phyloP scores from a whole-genome alignment of 2,329 filamentous ascomycete species.

The Fonsecaea nubica region DNA sequence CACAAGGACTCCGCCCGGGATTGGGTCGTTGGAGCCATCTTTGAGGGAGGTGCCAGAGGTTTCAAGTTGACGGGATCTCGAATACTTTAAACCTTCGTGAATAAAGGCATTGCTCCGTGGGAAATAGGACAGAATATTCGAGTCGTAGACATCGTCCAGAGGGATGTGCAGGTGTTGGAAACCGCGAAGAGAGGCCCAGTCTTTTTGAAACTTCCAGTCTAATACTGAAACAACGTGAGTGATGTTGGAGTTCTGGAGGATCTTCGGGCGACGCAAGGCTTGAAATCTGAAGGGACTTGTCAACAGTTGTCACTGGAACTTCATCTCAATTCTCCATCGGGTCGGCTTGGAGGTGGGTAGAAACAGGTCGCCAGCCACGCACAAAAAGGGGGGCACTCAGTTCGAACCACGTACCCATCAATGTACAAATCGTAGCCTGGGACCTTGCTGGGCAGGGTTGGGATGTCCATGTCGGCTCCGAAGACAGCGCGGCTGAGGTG shows the following conservation, averaged over 20 bases:
- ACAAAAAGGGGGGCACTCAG: background rate
- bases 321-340: background rate
- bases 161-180: conserved; percentile 80
- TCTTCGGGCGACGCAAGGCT: conserved; percentile 73
- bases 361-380: background rate
- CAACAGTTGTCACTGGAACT: conserved; percentile 22
- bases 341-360: background rate
- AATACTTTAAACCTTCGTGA: conserved; percentile 68
- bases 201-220: conserved; percentile 63
- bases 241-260: conserved; percentile 75
- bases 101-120: conserved; percentile 82
- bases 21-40: conserved; percentile 14
- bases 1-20: conserved; percentile 64
- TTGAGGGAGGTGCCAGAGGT: conserved; percentile 1
- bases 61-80: conserved; percentile 8
- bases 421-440: conserved; percentile 76
- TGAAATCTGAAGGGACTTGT: conserved; percentile 68
- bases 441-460: conserved; percentile 48
- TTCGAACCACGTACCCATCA: conserved; percentile 66
- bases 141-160: conserved; percentile 88
- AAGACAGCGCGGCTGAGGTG: background rate
- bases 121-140: conserved; percentile 83
- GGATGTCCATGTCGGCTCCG: conserved; percentile 34
- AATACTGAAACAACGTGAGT: conserved; percentile 90
- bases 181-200: conserved; percentile 59